A percentile compares a stretch with the other conserved stretches of the same genome.
Conservation (phyloP, 495 filamentous ascomycete species). For the Articulospora tetracladia region DNA sequence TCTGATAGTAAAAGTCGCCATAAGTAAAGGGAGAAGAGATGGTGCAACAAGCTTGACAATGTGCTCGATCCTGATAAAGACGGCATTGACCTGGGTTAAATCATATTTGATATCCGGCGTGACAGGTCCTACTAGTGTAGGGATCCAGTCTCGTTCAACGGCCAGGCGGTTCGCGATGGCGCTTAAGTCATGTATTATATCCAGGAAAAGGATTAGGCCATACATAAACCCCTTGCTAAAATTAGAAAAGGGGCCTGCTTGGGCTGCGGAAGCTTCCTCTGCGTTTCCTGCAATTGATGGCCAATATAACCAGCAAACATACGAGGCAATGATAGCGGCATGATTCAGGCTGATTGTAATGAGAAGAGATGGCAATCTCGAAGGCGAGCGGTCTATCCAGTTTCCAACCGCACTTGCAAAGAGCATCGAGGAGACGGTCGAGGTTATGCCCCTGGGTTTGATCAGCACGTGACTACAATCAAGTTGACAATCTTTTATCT, state of each 20-base stretch:
- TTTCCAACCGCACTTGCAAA: slow-evolving; percentile 34
- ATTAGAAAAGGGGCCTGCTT: slow-evolving; percentile 16
- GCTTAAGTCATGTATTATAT: slow-evolving; percentile 55
- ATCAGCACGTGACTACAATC: slow-evolving; percentile 13
- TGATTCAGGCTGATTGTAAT: slow-evolving; percentile 39
- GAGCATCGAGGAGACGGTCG: slow-evolving; percentile 13
- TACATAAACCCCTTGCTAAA: slow-evolving; percentile 35
- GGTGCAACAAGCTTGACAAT: slow-evolving; percentile 65
- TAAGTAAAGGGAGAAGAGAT: slow-evolving; percentile 46
- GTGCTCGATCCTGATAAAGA: slow-evolving; percentile 66
- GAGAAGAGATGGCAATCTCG: slow-evolving; percentile 30
- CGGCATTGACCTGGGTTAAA: slow-evolving; percentile 49
- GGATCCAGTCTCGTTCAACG: slow-evolving; percentile 59
- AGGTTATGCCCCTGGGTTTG: slow-evolving; percentile 16
- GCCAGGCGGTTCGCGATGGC: slow-evolving; percentile 52
- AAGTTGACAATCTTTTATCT: slow-evolving; percentile 1
- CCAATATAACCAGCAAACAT: slow-evolving; percentile 40
- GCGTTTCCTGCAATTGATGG: slow-evolving; percentile 30
- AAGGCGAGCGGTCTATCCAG: slow-evolving; percentile 41
- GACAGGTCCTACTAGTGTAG: slow-evolving; percentile 35
- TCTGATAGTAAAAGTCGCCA: slow-evolving; percentile 35
- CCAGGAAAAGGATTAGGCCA: slow-evolving; percentile 39
- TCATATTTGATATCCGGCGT: slow-evolving; percentile 29
- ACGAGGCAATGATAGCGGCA: slow-evolving; percentile 41
- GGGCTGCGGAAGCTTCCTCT: slow-evolving; percentile 1